Evolutionary conservation across 2,329 filamentous ascomycete species (phyloP), one percentile per base, ranked within the genome.

Genomic region (Chaetomiaceae sp.): DNA sequence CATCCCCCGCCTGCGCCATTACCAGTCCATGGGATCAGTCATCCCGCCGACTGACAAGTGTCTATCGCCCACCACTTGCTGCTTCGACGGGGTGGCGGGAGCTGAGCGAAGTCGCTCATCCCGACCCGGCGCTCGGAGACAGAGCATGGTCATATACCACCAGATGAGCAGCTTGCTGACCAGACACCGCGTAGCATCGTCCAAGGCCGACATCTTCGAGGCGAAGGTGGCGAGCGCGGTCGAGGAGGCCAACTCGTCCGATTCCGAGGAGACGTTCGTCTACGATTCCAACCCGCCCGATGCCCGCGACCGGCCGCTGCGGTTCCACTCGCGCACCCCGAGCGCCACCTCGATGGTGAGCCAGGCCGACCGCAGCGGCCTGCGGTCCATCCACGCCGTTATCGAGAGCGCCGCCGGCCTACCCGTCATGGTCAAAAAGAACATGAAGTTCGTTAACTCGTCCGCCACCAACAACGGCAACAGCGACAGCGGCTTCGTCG

Each of bases 251-350:
- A 87, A 96, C 65, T 95, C 91, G 11, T 96, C 91, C 6, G 93
- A 98, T 64, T 97, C 91, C 1, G 93, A 96, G 60, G 93, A 97
- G 67, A 97, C 93, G 0, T 98, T 97, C 65, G 93, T 98, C 14
- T 98, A 98, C 68, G 93, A 98, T 66, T 97, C 93, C 20, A 98
- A 98, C 60, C 93, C 91, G 9, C 86, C 88, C 42, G 81, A 85
- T 55, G 66, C 62, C 40, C 73, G 70, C 39, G 79, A 83, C 44
- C 73, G 80, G 33, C 78, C 78, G n/a, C 78, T 81, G 53, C 79
- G 89, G 51, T 88, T 91, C 65, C 91, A 97, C 67, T 97, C 91
- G 17, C 81, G 93, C 52, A 98, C 93, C 1, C 93, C 93, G 6
- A 97, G 90, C 65, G 86, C 89, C 35, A 94, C 91, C 4, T 97